These are phyloP conservation scores for Starmerella sp. DNA, from an alignment of 805 yeast species.

Conservation along the genomic window DNA sequence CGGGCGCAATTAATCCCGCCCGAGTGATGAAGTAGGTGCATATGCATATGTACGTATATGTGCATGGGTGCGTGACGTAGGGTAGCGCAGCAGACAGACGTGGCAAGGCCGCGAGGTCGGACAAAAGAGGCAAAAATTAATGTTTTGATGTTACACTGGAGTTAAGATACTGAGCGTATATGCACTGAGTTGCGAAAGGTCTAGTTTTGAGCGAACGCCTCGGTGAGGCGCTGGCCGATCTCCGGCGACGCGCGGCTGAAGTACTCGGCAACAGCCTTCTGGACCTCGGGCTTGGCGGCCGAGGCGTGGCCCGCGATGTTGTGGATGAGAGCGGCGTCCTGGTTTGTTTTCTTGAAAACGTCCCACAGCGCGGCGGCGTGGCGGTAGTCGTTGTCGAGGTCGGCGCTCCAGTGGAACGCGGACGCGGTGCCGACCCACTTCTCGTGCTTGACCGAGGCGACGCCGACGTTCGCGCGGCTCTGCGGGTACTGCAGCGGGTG, in stretches of 20 bases:
- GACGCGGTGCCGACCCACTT: constrained; percentile 72
- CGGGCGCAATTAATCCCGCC: no score
- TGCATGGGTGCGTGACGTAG: no score
- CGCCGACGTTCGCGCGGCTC: constrained; percentile 14
- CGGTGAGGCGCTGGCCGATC: constrained; percentile 47
- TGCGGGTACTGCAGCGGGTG: constrained; percentile 28
- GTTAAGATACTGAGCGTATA: no score
- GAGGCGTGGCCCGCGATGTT: constrained; percentile 65
- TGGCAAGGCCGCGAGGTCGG: no score
- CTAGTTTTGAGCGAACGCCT: not conserved
- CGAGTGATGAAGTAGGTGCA: no score
- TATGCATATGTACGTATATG: no score
- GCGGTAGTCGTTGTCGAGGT: constrained; percentile 45
- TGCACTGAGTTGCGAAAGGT: not conserved
- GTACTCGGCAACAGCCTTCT: constrained; percentile 66
- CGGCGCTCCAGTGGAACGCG: constrained; percentile 79
- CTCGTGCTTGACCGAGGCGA: constrained; percentile 43
- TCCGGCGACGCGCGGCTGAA: constrained; percentile 61
- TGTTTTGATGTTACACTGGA: no score
- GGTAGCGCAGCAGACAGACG: no score
- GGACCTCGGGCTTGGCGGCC: constrained; percentile 62
- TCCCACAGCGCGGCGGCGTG: constrained; percentile 73
- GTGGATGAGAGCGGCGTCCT: constrained; percentile 72
- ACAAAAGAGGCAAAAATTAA: no score
- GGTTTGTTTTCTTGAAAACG: constrained; percentile 68